Conservation (phyloP, 768 basidiomycete genomes). For the Fistulinella prunicolor region DNA sequence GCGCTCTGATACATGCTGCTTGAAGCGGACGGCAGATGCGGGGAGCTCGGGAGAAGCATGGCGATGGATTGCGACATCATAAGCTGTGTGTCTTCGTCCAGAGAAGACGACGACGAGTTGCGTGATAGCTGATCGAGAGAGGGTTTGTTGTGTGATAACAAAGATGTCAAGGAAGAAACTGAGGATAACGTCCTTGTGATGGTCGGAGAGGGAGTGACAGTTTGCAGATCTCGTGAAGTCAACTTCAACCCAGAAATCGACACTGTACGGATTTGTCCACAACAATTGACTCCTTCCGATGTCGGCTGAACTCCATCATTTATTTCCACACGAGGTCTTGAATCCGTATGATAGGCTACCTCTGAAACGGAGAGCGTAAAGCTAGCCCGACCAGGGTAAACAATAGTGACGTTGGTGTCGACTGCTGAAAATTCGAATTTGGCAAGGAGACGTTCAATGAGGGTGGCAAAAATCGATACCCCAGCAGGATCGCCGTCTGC, state of each 20-base stretch:
- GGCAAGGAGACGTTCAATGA: constrained; percentile 76
- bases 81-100: constrained; percentile 64
- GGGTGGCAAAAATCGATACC: constrained; percentile 74
- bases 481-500: constrained; percentile 64
- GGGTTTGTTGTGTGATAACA: constrained; percentile 2
- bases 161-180: constrained; percentile 17
- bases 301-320: constrained; percentile 27
- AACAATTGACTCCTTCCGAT: constrained; percentile 9
- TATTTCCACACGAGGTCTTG: constrained; percentile 3
- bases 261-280: constrained; percentile 45
- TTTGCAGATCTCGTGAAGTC: constrained; percentile 45
- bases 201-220: constrained; percentile 14
- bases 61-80: constrained; percentile 77
- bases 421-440: constrained; percentile 74
- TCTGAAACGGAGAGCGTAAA: constrained; percentile 58
- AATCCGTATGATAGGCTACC: constrained; percentile 52
- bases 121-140: constrained; percentile 34
- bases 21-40: constrained; percentile 47
- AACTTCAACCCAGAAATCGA: constrained; percentile 56
- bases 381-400: constrained; percentile 62
- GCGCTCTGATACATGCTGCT: constrained; percentile 83
- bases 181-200: constrained; percentile 27
- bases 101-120: constrained; percentile 53
- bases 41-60: constrained; percentile 48
- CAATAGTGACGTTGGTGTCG: constrained; percentile 64